Conservation (phyloP, 208 protist genomes). For the Porcisia deanei region DNA sequence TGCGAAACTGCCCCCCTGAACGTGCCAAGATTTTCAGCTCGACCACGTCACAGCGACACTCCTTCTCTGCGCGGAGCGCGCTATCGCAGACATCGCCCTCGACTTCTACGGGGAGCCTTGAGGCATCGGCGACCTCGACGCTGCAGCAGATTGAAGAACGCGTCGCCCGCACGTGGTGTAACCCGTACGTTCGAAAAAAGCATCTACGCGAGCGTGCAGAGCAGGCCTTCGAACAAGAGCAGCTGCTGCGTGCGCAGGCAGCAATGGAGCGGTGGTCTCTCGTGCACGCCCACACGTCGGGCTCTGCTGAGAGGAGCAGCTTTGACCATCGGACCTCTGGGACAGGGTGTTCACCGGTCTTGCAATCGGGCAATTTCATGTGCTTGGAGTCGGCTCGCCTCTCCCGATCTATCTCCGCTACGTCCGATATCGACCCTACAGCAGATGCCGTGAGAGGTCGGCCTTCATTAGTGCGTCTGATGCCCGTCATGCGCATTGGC, state of each 20-base stretch:
- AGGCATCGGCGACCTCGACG: constrained; percentile 6
- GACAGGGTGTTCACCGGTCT: neutral
- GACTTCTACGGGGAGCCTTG: neutral
- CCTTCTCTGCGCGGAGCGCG: neutral
- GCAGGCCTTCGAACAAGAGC: neutral
- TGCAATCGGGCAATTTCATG: neutral
- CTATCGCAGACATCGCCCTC: neutral
- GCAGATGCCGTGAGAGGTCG: neutral
- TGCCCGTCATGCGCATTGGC: neutral
- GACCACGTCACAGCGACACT: neutral
- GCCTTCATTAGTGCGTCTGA: neutral
- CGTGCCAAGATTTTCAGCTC: no score
- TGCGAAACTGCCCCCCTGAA: no score
- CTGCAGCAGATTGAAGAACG: constrained; percentile 57
- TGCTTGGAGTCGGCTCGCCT: neutral
- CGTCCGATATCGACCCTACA: neutral
- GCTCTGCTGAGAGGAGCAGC: neutral
- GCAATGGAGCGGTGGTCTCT: neutral
- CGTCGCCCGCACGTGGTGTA: constrained; percentile 71
- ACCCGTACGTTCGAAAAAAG: constrained; percentile 72
- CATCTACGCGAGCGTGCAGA: constrained; percentile 31
- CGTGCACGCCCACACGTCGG: neutral
- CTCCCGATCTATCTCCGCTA: neutral
- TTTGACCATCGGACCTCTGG: neutral
- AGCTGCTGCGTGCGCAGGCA: neutral